Evolutionary conservation across 805 yeast species (phyloP), one percentile per base, ranked within the genome.

Genomic region (Monosporozyma servazzii): DNA sequence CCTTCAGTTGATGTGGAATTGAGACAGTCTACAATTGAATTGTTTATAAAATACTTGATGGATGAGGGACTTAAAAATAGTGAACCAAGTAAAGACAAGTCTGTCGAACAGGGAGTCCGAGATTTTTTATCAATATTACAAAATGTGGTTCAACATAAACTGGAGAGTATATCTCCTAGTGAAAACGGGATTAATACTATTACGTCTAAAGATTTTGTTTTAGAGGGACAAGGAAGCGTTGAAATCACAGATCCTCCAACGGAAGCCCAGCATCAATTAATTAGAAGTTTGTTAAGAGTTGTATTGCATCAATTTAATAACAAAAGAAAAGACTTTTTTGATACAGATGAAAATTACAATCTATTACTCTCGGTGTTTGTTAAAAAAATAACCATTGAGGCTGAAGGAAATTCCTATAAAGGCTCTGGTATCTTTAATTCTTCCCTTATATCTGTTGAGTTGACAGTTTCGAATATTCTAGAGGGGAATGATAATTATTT

Each of bases 171-270:
- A 11, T 5, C 10, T n/a, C 4, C 9, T 18, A n/a, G 17, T 6
- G 41, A 17, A 17, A 7, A 15, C 18, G 17, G 10, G 5, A 6
- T 18, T n/a, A n/a, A 17, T n/a, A 20, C 5, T 5, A 21, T 41
- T 11, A 42, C 47, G 3, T 7, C 18, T 3, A 23, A 30, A 9
- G 55, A 55, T 27, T 48, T 61, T 17, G 27, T 60, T 9, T 48
- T 55, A 15, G 63, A 59, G 15, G 66, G 66, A 1, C 62, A 62
- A 47, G 65, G 65, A 6, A 57, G 62, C 42, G 56, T 62, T 18
- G 61, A 59, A 48, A 57, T 62, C 7, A 48, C 52, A 30, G 55
- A 54, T n/a, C 60, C 58, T 3, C 65, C 64, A 9, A 59, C 65
- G 2, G 55, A 49, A 15, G 64, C 65, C 9, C 66, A 62, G 33